These are phyloP conservation scores for Simmondsia chinensis DNA, from an alignment of 148 eudicot genomes.

Conservation along the genomic window DNA sequence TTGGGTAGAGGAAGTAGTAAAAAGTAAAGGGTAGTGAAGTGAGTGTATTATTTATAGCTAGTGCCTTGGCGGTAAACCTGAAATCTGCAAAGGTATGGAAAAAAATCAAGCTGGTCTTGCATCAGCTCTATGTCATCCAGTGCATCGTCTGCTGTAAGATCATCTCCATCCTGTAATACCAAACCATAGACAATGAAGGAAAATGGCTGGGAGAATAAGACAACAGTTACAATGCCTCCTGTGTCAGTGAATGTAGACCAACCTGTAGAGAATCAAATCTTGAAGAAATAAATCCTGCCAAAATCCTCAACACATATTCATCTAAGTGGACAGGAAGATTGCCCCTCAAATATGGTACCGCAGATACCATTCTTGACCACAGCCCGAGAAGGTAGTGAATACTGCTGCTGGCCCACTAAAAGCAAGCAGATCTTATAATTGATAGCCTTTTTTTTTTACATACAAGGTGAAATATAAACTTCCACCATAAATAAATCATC, in stretches of 20 bases:
- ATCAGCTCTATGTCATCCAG: conserved; percentile 83
- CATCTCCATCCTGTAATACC: conserved; percentile 71
- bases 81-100: conserved; percentile 74
- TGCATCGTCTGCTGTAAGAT: conserved; percentile 74
- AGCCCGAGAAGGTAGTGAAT: conserved; percentile 84
- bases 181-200: conserved; percentile 1
- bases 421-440: background rate
- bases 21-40: no score
- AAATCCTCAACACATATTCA: conserved; percentile 80
- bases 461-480: background rate
- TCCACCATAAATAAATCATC: background rate
- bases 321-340: conserved; percentile 53
- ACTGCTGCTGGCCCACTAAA: conserved; percentile 95
- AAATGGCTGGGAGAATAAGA: conserved; percentile 1
- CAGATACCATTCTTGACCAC: conserved; percentile 83
- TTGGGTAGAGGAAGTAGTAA: no score
- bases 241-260: background rate
- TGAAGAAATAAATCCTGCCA: conserved; percentile 83
- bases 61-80: conserved; percentile 38
- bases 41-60: no score
- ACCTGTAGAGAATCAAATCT: conserved; percentile 83
- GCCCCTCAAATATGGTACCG: conserved; percentile 70
- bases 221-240: background rate
- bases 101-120: conserved; percentile 87
- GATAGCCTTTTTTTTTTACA: background rate